Conservation (phyloP, 345 rosid species). For the Lepidium africanum region DNA sequence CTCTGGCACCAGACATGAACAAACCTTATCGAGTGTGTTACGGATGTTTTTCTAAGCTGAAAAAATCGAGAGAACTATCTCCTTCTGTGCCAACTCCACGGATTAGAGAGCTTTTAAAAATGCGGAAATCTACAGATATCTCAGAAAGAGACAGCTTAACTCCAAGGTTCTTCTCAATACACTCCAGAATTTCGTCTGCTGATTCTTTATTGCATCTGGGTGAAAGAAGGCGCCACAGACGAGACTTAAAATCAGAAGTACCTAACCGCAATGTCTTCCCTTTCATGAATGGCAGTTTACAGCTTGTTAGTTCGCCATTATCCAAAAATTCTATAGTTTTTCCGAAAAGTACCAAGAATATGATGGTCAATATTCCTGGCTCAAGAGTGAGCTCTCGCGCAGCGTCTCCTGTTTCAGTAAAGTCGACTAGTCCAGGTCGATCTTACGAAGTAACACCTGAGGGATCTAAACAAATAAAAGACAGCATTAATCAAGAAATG, state of each 20-base stretch:
- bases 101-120: slow-evolving; percentile 32
- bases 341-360: slow-evolving; percentile 32
- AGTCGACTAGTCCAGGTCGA: slow-evolving; percentile 40
- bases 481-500: slow-evolving; percentile 44
- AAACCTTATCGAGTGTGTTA: slow-evolving; percentile 87
- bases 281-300: slow-evolving; percentile 30
- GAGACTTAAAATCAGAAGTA: slow-evolving; percentile 26
- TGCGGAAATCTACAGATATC: slow-evolving; percentile 27
- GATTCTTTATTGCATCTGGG: slow-evolving; percentile 32
- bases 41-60: slow-evolving; percentile 68
- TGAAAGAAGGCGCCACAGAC: slow-evolving; percentile 36
- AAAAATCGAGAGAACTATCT: slow-evolving; percentile 36
- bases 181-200: slow-evolving; percentile 41
- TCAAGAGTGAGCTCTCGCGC: slow-evolving; percentile 34
- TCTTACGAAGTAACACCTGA: slow-evolving; percentile 37
- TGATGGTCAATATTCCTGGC: slow-evolving; percentile 34
- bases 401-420: slow-evolving; percentile 44
- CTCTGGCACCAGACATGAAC: slow-evolving; percentile 72
- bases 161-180: slow-evolving; percentile 31
- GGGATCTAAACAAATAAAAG: slow-evolving; percentile 48
- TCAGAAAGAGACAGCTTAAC: slow-evolving; percentile 35
- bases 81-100: slow-evolving; percentile 30
- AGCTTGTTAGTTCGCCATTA: slow-evolving; percentile 24
- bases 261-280: slow-evolving; percentile 34
- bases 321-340: slow-evolving; percentile 31